Percentiles rank a stretch among this genome's conserved stretches.
phyloP scores from a whole-genome alignment of 164 flowering plant genomes.

The Sextonia rubra region DNA sequence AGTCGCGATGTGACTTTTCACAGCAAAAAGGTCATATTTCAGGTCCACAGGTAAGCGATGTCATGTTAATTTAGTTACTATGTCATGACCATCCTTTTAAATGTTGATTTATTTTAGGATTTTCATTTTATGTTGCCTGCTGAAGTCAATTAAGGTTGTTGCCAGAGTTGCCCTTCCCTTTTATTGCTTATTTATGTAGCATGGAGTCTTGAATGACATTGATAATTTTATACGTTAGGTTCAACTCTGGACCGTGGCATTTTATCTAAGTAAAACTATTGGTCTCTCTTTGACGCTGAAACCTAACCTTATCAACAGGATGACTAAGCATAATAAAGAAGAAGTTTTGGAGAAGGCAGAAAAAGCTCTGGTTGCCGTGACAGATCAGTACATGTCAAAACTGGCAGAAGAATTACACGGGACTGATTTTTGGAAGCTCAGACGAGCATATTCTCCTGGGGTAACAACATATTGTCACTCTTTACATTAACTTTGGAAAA shows the following conservation, averaged over 20 bases:
- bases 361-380: slow-evolving; percentile 70
- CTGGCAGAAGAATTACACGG: slow-evolving; percentile 78
- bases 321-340: slow-evolving; percentile 70
- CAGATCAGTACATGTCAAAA: slow-evolving; percentile 50
- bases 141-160: not conserved
- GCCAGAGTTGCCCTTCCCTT: not conserved
- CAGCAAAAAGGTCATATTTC: slow-evolving; percentile 96
- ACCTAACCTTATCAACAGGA: slow-evolving; percentile 34
- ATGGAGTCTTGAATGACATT: not conserved
- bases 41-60: slow-evolving; percentile 74
- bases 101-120: not conserved
- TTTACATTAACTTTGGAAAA: not conserved
- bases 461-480: slow-evolving; percentile 18
- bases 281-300: too few relatives aligned
- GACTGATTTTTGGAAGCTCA: slow-evolving; percentile 93
- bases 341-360: slow-evolving; percentile 84
- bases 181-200: not conserved
- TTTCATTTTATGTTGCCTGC: not conserved
- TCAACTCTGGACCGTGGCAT: not conserved
- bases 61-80: not conserved
- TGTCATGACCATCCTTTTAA: not conserved
- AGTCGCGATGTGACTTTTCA: slow-evolving; percentile 90
- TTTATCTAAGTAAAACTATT: too few relatives aligned
- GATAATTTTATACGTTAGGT: not conserved
- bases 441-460: slow-evolving; percentile 97